Base-by-base conservation (phyloP, 2,329 filamentous ascomycete species). In the Diaporthe capsici region DNA sequence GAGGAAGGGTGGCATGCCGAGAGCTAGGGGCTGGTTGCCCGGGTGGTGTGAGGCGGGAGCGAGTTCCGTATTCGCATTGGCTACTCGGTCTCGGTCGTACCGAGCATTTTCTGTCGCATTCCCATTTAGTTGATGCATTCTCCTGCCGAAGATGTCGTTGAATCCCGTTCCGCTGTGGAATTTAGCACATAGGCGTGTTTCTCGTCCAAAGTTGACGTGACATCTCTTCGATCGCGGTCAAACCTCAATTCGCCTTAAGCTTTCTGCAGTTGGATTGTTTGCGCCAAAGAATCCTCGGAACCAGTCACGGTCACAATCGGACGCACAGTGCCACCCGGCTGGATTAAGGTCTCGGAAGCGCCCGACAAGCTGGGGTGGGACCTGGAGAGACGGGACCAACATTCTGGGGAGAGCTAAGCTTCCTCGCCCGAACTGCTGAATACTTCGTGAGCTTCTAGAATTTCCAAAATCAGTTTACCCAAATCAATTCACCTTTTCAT, bases 61-160 rank as follows among this genome's bases (percentile, higher is more conserved):
- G 65, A 31, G 13, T 39, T 53, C 65, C 65, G 65, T 70, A 70
- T 70, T 70, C 65, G 34, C 47, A 70, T 70, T 68, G n/a, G 15
- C n/a, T 42, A 42, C 28, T 55, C 49, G 49, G 65, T 53, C 47
- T 53, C 65, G 34, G 49, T 55, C 65, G 65, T 28, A 55, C 49
- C 65, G 22, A 70, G 34, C 34, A 55, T 12, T 55, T 28, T 17
- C n/a, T n/a, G 31, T 39, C 37, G 65, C 47, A 53, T 39, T 53
- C n/a, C 22, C 47, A 53, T 68, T 53, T 68, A 68, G 65, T 68
- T 12, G 31, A 39, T 25, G 65, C 49, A 51, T 55, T 39, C 6
- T 55, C 34, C 65, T 55, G 49, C 65, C 34, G 65, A 39, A 39
- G 22, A 8, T 7, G 31, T 28, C 47, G 12, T 6, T 53, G 44